A percentile compares a stretch with the other conserved stretches of the same genome.
phyloP scores from a whole-genome alignment of 2,329 filamentous ascomycete genomes.

The Bipolaris gigantea region DNA sequence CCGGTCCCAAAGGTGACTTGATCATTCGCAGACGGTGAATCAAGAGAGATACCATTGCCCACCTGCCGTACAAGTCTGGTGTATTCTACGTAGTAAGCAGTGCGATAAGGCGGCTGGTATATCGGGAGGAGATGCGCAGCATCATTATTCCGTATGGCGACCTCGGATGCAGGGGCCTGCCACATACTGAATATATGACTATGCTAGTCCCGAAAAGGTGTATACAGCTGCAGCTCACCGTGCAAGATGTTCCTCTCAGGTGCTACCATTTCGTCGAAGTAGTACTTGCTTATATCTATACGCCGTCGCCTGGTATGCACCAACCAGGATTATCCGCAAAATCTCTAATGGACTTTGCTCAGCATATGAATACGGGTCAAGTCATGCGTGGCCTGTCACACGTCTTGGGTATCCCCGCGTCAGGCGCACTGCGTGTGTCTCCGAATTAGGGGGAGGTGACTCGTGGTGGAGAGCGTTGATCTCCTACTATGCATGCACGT shows the following conservation, averaged over 20 bases:
- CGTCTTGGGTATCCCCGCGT: neutral
- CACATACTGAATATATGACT: neutral
- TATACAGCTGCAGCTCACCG: neutral
- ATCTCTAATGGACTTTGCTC: neutral
- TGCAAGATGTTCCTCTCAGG: neutral
- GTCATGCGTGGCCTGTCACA: neutral
- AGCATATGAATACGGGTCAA: neutral
- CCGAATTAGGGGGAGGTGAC: conserved; percentile 3
- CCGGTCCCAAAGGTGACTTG: neutral
- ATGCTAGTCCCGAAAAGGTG: neutral
- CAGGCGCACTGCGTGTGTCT: neutral
- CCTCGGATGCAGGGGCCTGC: neutral
- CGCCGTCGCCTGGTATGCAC: neutral
- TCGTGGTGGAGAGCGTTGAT: conserved; percentile 7
- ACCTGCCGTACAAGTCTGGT: neutral
- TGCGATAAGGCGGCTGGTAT: neutral
- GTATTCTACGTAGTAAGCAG: neutral
- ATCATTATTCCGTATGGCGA: neutral
- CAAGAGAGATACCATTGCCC: neutral
- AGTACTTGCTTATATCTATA: neutral
- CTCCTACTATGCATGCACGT: conserved; percentile 6
- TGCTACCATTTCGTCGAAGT: neutral
- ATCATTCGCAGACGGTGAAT: neutral
- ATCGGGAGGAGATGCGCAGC: neutral
- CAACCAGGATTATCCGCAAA: neutral